Conservation (phyloP, 108 stramenopile species). For the Pseudonitzschia pungens region DNA sequence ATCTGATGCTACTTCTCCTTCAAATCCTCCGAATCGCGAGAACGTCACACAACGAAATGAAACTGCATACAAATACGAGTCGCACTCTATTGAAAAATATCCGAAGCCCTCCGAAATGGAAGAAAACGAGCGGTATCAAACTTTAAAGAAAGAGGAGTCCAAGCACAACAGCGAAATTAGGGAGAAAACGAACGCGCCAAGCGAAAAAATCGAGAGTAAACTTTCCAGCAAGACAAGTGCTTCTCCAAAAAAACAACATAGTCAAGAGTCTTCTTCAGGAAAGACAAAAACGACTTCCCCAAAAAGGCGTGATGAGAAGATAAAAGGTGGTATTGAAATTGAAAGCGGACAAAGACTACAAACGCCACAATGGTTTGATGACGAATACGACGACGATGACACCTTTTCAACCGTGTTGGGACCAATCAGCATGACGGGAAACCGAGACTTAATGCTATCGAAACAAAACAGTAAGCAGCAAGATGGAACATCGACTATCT, state of each 20-base stretch:
- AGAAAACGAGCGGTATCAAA: background rate
- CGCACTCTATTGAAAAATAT: background rate
- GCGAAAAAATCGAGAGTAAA: background rate
- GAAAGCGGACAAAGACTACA: background rate
- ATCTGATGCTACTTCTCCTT: background rate
- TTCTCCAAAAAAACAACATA: background rate
- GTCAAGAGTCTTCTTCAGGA: background rate
- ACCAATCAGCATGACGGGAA: slow-evolving; percentile 14
- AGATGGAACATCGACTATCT: background rate
- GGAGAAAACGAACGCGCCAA: background rate
- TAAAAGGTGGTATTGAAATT: background rate
- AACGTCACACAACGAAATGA: background rate
- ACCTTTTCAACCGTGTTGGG: slow-evolving; percentile 7
- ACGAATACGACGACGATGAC: background rate
- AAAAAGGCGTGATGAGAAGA: background rate
- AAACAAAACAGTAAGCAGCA: background rate
- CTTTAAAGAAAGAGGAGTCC: background rate
- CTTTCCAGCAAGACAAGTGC: background rate
- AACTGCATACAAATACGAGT: background rate
- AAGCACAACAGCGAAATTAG: background rate
- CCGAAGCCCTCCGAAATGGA: background rate
- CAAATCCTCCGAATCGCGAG: background rate
- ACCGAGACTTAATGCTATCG: background rate
- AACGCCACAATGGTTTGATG: slow-evolving; percentile 17
- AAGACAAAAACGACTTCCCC: background rate